phyloP scores from a whole-genome alignment of 1,284 basidiomycete genomes.

The Leccinum laetum region DNA sequence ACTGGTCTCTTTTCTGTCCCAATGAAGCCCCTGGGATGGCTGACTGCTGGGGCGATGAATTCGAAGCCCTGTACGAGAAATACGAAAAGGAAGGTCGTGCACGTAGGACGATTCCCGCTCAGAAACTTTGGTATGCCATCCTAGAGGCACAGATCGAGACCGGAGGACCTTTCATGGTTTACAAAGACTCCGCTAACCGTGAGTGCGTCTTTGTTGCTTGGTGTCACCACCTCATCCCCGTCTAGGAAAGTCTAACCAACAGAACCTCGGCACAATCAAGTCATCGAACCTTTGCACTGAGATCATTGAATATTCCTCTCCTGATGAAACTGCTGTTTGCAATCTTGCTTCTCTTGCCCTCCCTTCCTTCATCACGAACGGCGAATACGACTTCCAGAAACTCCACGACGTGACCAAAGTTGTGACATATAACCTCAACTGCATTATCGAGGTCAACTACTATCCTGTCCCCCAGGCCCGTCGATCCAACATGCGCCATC shows the following conservation, averaged over 20 bases:
- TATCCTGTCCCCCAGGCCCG: conserved; percentile 94
- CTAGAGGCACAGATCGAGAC: conserved; percentile 99
- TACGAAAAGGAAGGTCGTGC: conserved; percentile 94
- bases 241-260: conserved; percentile 94
- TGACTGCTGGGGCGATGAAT: conserved; percentile 92
- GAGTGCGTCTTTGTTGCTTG: conserved; percentile 27
- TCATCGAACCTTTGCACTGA: conserved; percentile 99
- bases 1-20: conserved; percentile 99
- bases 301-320: conserved; percentile 98
- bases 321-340: conserved; percentile 99
- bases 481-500: conserved; percentile 96
- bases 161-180: conserved; percentile 97
- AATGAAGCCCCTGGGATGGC: conserved; percentile 92
- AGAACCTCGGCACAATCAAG: conserved; percentile 99
- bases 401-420: conserved; percentile 95
- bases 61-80: conserved; percentile 86
- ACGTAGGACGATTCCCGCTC: conserved; percentile 88
- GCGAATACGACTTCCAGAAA: conserved; percentile 90
- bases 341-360: conserved; percentile 98
- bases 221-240: conserved; percentile 5
- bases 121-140: conserved; percentile 99
- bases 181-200: conserved; percentile 92
- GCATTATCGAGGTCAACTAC: conserved; percentile 92
- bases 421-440: conserved; percentile 92
- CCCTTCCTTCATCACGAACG: conserved; percentile 80